Evolutionary conservation across 1,284 basidiomycete genomes (phyloP), one percentile per base, ranked within the genome.

Genomic region (Cryptococcus sp.): DNA sequence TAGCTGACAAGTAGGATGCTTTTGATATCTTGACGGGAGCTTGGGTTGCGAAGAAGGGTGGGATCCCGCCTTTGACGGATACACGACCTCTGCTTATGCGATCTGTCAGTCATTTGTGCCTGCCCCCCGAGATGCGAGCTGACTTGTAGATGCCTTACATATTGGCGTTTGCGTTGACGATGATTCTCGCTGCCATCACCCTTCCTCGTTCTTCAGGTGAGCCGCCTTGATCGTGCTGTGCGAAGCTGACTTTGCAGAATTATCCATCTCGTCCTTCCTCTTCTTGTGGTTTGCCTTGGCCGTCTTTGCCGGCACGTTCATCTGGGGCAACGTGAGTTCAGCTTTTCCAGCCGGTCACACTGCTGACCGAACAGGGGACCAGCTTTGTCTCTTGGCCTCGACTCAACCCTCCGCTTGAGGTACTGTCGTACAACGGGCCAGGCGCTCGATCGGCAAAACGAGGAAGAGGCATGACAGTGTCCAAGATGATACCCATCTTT

Each of bases 1-100:
- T 21, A n/a, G 35, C 45, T 45, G 31, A 47, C 45, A 24, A 4
- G 40, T 62, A 92, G 82, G 92, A 97, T 72, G 89, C 86, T 2
- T 94, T 87, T 66, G 95, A 99, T 69, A 79, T 99, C 51, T 79
- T 98, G 59, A 94, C 92, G 5, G 95, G 95, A 9, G 79, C 81
- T 5, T 99, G 91, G 88, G 77, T 82, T 26, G 87, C 89, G 18
- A 78, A 81, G 59, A 82, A 82, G 61, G 85, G 82, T 26, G 71
- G 82, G 7, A 72, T 82, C 52, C 82, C 83, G 48, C 77, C 92
- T 46, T 76, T 92, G 44, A 77, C 81, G 11, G 93, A 97, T 68
- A 78, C 79, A 45, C 79, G 92, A 43, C 85, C 90, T 11, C 72
- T 94, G 53, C 64, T 87, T 42, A 84, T 86, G 62, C 85, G 89